Base-by-base conservation (phyloP, 805 yeast genomes). In the Pichia occidentalis region DNA sequence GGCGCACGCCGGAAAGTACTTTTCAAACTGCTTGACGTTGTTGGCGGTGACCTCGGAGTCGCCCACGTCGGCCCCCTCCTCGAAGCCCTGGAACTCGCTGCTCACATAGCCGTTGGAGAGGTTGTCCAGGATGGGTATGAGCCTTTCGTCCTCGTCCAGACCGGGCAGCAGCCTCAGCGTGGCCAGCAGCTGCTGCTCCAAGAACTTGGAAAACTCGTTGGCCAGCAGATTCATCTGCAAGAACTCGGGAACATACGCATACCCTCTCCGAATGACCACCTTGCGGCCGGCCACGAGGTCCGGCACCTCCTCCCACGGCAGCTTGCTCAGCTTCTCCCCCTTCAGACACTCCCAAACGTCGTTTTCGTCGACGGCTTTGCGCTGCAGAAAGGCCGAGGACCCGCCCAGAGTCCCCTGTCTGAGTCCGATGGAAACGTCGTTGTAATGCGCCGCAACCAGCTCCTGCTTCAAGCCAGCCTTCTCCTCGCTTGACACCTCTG, bases 91-190 rank as follows among this genome's bases (percentile, higher is more conserved):
- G 50, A 65, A 68, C 44, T 73, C 78, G 23, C 70, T 60, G 6
- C 80, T 63, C 2, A 81, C 73, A 51, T 82, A 83, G 10, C 86
- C 86, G 22, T 74, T 70, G 0, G 94, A 76, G 32, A 92, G 60
- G 52, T 88, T 87, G 51, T 77, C 77, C 45, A 92, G 66, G 21
- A 92, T 76, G 1, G 97, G 97, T 36, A 87, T 63, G 31, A 92
- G 62, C 41, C 99, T 68, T 55, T 87, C 94, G 53, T 87, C 96
- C 63, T 90, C 97, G 53, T 87, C 95, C 39, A 90, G 64, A 9
- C 88, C 70, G 6, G 95, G 94, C 38, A 87, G 63, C 16, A 83
- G 72, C 53, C 82, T 83, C 50, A 86, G 78, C 0, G 97, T 85
- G 32, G 68, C 61, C 17, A 77, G 61, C 46, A 92, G 65, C 16